A percentile compares a stretch with the other conserved stretches of the same genome.
phyloP scores from a whole-genome alignment of 1,284 basidiomycete genomes.

The Pulveroboletus sp. region DNA sequence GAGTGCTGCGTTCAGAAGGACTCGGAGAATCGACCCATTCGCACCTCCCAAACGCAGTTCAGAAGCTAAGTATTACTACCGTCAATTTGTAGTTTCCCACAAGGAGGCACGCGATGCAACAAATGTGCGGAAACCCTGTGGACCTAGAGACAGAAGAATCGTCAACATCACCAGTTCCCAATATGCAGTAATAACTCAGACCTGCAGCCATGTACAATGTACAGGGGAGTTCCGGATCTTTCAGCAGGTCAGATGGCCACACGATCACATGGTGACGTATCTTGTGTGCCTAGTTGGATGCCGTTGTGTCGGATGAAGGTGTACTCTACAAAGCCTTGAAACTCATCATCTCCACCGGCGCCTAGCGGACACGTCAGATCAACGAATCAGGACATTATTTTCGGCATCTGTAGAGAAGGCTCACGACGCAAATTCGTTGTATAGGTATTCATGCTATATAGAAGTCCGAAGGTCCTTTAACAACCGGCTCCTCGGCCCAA shows the following conservation, averaged over 20 bases:
- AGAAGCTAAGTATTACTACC: conserved; percentile 49
- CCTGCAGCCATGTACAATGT: conserved; percentile 64
- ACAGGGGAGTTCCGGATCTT: conserved; percentile 31
- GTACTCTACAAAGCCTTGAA: conserved; percentile 62
- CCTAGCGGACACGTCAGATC: conserved; percentile 38
- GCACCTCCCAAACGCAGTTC: conserved; percentile 70
- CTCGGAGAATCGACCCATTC: conserved; percentile 10
- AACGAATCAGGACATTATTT: background rate
- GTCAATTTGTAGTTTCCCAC: conserved; percentile 9
- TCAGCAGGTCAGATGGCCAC: background rate
- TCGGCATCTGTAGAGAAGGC: background rate
- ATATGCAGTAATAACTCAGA: conserved; percentile 42
- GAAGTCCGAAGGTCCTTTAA: conserved; percentile 72
- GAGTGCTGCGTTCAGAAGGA: background rate
- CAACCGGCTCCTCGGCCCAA: conserved; percentile 60
- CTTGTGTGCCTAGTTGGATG: conserved; percentile 66
- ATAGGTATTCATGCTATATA: conserved; percentile 73
- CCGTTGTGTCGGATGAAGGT: conserved; percentile 67
- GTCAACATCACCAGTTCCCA: conserved; percentile 8
- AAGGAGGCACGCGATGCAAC: background rate
- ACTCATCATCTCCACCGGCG: conserved; percentile 63
- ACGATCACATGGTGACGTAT: conserved; percentile 35
- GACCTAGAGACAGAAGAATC: conserved; percentile 41
- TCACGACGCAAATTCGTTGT: conserved; percentile 68
- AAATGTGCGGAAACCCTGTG: conserved; percentile 59